phyloP scores from a whole-genome alignment of 305 asterid species.

The Fraxinus baroniana region DNA sequence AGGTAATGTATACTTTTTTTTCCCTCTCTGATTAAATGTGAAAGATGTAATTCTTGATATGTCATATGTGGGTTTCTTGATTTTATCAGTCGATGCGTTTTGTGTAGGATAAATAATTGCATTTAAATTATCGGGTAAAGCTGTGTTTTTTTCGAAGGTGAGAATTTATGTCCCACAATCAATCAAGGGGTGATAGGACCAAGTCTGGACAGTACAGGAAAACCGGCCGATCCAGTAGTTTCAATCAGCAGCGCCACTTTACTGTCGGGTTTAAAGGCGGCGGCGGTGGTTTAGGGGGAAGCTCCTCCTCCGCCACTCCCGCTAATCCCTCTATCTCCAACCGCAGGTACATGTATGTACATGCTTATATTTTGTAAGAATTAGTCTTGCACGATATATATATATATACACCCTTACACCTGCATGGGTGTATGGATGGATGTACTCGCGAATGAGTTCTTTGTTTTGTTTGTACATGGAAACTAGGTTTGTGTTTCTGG shows the following conservation, averaged over 20 bases:
- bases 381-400: neutral
- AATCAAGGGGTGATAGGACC: constrained; percentile 63
- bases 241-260: constrained; percentile 51
- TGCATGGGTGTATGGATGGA: neutral
- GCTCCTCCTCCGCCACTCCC: constrained; percentile 46
- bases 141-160: constrained; percentile 35
- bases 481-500: constrained; percentile 28
- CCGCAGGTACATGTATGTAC: constrained; percentile 46
- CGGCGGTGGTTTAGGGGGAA: constrained; percentile 28
- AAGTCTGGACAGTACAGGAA: constrained; percentile 60
- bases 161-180: constrained; percentile 68
- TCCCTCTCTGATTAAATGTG: no score
- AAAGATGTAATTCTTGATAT: no score
- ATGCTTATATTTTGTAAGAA: constrained; percentile 18
- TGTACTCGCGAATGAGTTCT: constrained; percentile 9
- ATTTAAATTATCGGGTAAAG: constrained; percentile 25
- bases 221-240: constrained; percentile 61
- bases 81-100: constrained; percentile 51
- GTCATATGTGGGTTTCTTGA: constrained; percentile 11
- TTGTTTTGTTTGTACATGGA: constrained; percentile 9
- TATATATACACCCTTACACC: neutral
- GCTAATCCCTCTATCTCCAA: constrained; percentile 24
- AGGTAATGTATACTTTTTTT: no score
- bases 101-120: constrained; percentile 12
- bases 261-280: constrained; percentile 53